Percentiles rank a stretch among this genome's conserved stretches.
Evolutionary conservation across 1,284 basidiomycete species (phyloP).

Genomic region (Coniophora puteana): DNA sequence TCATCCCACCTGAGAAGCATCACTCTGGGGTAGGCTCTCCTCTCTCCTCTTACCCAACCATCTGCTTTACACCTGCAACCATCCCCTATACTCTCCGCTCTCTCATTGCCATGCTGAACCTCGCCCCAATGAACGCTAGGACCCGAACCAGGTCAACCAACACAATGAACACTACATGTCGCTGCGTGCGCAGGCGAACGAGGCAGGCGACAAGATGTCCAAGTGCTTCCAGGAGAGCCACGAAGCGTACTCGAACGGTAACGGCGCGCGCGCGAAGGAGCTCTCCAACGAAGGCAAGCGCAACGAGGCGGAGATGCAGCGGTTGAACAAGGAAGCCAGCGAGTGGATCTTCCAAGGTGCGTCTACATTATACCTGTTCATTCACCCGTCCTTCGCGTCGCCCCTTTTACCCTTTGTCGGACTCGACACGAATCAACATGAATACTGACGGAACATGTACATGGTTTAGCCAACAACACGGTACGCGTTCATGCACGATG

Average conservation of each 20-base stretch:
- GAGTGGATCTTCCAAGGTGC: constrained; percentile 86
- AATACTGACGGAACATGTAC: neutral
- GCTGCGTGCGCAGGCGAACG: constrained; percentile 70
- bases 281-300: constrained; percentile 81
- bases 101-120: neutral
- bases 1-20: neutral
- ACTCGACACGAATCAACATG: no score
- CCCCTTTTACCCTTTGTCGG: constrained; percentile 16
- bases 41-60: neutral
- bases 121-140: constrained; percentile 31
- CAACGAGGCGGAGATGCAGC: constrained; percentile 79
- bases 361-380: no score
- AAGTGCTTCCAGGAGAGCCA: constrained; percentile 63
- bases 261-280: constrained; percentile 81
- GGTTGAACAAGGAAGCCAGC: constrained; percentile 81
- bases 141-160: constrained; percentile 64
- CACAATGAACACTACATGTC: constrained; percentile 64
- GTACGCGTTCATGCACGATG: constrained; percentile 27
- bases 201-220: constrained; percentile 75
- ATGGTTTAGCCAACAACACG: constrained; percentile 74
- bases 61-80: neutral
- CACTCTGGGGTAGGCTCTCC: constrained; percentile 1
- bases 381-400: neutral
- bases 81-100: neutral
- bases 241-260: constrained; percentile 63